Evolutionary conservation across 2,329 filamentous ascomycete genomes (phyloP), one percentile per base, ranked within the genome.

Genomic region (Verticillium isaacii): DNA sequence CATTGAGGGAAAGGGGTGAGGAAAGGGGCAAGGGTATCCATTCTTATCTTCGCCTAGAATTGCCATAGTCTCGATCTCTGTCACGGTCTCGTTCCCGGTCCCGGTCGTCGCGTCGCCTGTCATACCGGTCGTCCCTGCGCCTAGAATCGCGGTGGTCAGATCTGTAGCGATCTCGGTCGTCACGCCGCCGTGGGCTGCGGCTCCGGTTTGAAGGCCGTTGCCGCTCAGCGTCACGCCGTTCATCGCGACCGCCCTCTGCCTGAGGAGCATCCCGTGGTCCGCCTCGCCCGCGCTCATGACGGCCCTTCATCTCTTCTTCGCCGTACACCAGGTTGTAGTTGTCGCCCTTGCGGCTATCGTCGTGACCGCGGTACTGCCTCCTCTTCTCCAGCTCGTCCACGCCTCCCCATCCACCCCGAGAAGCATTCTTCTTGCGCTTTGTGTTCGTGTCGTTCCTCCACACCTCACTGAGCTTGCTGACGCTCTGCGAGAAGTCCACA

Each of bases 401-500:
- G 62, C 95, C 95, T 66, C 95, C 95, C 80, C 96, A 99, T 7
- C 95, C 95, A 60, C 92, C 92, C 36, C 81, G 82, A 19, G 76
- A 76, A 2, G 78, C 74, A 70, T 82, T 74, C 23, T 68, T 69
- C 75, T 80, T 78, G 56, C 94, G 85, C 78, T 96, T 97, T 50
- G 84, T 85, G 71, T 96, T 96, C 23, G 93, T 92, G 52, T 89
- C 89, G 63, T 87, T 89, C 65, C 95, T 85, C 95, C 95, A 99
- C 17, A 89, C 88, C 65, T 96, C 92, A 56, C 92, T 95, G 8
- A 99, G 78, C 72, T 92, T 94, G 65, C 88, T 85, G 64, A 93
- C 95, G 72, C 92, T 97, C 78, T 99, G 95, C 12, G 93, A 97
- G 76, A 99, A 99, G 77, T 99, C 95, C 61, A 99, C 95, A 72